Conservation (phyloP, 495 filamentous ascomycete genomes). For the Chaetomium cochliodes region DNA sequence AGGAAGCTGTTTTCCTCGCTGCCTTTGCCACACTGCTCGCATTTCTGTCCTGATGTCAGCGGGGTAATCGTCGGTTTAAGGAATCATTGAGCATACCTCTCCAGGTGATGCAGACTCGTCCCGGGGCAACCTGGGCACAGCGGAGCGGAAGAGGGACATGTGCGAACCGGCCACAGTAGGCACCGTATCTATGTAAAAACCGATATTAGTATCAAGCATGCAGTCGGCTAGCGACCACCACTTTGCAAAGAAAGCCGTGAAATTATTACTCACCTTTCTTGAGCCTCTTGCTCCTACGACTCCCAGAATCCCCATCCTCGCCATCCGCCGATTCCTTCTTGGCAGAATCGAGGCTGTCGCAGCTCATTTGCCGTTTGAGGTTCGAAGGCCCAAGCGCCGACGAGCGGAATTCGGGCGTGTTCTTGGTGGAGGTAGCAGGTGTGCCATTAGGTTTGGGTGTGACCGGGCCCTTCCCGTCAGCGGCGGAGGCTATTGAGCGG, state of each 20-base stretch:
- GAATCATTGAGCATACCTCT: conserved; percentile 57
- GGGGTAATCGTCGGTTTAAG: background rate
- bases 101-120: conserved; percentile 68
- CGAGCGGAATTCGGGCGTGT: conserved; percentile 59
- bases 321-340: conserved; percentile 60
- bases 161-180: conserved; percentile 93
- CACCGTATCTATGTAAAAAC: conserved; percentile 61
- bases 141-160: conserved; percentile 89
- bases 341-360: conserved; percentile 62
- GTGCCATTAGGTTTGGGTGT: conserved; percentile 51
- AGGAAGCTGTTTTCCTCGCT: conserved; percentile 62
- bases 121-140: conserved; percentile 65
- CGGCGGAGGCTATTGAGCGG: conserved; percentile 39
- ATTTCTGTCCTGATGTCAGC: conserved; percentile 58
- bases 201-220: conserved; percentile 34
- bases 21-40: conserved; percentile 79
- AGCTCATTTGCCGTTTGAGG: conserved; percentile 81
- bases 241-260: background rate
- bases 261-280: conserved; percentile 75
- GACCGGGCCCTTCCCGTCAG: conserved; percentile 41
- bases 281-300: conserved; percentile 85
- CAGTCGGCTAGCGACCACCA: background rate
- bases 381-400: conserved; percentile 51
- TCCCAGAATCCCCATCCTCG: conserved; percentile 68
- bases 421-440: conserved; percentile 54